phyloP scores from a whole-genome alignment of 2,329 filamentous ascomycete species.

The Chrysosporium keratinophilum region DNA sequence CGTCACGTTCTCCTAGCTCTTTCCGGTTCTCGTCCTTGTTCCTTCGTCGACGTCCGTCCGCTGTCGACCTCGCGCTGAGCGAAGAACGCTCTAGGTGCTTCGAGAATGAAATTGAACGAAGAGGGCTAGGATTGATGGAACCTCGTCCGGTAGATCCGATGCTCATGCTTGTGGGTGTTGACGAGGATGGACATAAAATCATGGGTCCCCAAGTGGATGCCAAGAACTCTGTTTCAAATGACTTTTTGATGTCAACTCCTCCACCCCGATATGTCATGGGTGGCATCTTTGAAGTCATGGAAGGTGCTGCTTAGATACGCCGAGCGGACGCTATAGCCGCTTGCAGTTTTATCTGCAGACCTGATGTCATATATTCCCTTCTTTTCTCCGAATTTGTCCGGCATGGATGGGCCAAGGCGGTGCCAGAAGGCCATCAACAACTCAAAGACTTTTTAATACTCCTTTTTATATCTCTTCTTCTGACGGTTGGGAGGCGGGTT shows the following conservation, averaged over 20 bases:
- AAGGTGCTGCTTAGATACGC: conserved; percentile 26
- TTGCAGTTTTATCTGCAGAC: conserved; percentile 4
- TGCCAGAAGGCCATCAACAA: neutral
- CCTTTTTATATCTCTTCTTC: neutral
- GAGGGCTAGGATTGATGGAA: conserved; percentile 37
- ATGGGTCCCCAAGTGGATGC: conserved; percentile 3
- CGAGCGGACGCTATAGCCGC: neutral
- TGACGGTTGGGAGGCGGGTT: neutral
- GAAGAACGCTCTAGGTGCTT: conserved; percentile 34
- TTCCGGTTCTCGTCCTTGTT: conserved; percentile 25
- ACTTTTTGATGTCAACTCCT: conserved; percentile 10
- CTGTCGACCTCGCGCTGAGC: conserved; percentile 35
- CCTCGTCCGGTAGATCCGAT: conserved; percentile 34
- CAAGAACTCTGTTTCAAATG: neutral
- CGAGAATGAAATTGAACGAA: conserved; percentile 30
- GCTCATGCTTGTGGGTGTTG: conserved; percentile 15
- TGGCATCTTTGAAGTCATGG: conserved; percentile 41
- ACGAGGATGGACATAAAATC: conserved; percentile 9
- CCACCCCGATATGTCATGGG: conserved; percentile 36
- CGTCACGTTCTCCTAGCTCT: conserved; percentile 22
- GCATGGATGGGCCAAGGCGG: neutral
- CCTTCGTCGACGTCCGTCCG: conserved; percentile 35
- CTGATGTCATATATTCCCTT: neutral
- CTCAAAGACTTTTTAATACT: conserved; percentile 5
- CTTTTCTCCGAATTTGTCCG: neutral